These are phyloP conservation scores for Diaporthe longicolla DNA, from an alignment of 2,329 filamentous ascomycete genomes.

Conservation along the genomic window DNA sequence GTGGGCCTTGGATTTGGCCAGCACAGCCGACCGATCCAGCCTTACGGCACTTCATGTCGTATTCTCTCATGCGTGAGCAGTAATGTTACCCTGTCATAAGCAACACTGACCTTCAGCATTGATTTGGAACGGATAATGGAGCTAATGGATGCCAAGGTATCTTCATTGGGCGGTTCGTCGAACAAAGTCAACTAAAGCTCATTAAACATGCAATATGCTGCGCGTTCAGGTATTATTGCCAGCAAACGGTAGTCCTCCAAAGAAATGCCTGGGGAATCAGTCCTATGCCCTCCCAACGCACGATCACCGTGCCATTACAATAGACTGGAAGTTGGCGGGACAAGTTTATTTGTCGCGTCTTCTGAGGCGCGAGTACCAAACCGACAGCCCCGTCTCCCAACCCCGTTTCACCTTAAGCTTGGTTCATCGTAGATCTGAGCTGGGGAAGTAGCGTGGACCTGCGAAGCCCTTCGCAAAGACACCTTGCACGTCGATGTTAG, in stretches of 20 bases:
- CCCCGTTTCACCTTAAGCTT: neutral
- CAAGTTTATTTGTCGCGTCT: neutral
- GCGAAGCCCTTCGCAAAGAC: constrained; percentile 88
- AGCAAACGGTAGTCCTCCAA: constrained; percentile 5
- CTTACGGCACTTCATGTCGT: neutral
- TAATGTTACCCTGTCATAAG: neutral
- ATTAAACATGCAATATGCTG: neutral
- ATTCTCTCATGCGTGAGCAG: neutral
- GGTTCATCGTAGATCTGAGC: constrained; percentile 70
- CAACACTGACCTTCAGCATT: neutral
- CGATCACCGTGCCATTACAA: neutral
- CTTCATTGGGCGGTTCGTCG: neutral
- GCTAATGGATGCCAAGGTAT: constrained; percentile 1
- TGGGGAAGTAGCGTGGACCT: constrained; percentile 87
- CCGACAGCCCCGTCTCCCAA: neutral
- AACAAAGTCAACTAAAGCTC: neutral
- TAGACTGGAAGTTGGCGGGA: neutral
- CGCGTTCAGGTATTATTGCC: constrained; percentile 11
- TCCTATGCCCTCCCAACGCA: neutral
- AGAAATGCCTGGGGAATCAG: neutral
- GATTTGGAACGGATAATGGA: no score
- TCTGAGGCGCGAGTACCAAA: neutral
- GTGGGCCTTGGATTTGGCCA: neutral
- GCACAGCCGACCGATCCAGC: neutral
- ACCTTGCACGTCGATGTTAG: constrained; percentile 84